Conservation (phyloP, 2,329 filamentous ascomycete genomes). For the Aspergillus sp. region DNA sequence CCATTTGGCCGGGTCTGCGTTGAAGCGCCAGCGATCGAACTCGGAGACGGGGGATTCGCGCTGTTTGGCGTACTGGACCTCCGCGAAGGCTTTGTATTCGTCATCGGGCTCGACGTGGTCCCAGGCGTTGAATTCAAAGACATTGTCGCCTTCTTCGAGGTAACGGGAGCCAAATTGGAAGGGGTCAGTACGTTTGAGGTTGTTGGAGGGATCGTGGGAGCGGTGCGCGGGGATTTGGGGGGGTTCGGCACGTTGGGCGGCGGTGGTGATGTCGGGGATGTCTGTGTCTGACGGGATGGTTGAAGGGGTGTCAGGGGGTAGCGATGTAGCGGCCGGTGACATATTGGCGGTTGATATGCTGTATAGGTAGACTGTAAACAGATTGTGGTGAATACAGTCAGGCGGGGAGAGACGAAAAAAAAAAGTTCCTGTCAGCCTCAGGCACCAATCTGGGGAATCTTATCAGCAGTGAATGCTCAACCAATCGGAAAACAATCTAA, state of each 20-base stretch:
- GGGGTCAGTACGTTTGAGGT: slow-evolving; percentile 80
- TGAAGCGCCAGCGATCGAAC: slow-evolving; percentile 88
- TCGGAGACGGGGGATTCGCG: slow-evolving; percentile 80
- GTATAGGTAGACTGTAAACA: background rate
- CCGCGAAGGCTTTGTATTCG: slow-evolving; percentile 76
- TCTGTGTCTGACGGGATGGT: background rate
- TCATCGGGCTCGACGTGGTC: slow-evolving; percentile 94
- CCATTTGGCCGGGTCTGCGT: slow-evolving; percentile 84
- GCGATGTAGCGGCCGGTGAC: background rate
- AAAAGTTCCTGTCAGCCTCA: slow-evolving; percentile 1
- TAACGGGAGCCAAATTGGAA: slow-evolving; percentile 92
- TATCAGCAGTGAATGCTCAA: background rate
- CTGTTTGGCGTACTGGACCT: slow-evolving; percentile 78
- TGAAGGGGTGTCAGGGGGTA: background rate
- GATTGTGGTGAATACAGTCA: slow-evolving; percentile 1
- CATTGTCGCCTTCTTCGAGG: slow-evolving; percentile 75
- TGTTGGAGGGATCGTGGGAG: slow-evolving; percentile 62
- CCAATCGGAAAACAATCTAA: slow-evolving; percentile 15
- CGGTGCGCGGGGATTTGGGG: slow-evolving; percentile 51
- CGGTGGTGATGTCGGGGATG: slow-evolving; percentile 19
- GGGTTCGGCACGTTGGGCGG: slow-evolving; percentile 42
- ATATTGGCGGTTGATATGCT: background rate
- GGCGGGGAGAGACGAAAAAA: slow-evolving; percentile 8
- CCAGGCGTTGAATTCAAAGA: slow-evolving; percentile 98
- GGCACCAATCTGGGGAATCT: slow-evolving; percentile 1